phyloP scores from a whole-genome alignment of 2,329 filamentous ascomycete genomes.

The Xylaria sp. region DNA sequence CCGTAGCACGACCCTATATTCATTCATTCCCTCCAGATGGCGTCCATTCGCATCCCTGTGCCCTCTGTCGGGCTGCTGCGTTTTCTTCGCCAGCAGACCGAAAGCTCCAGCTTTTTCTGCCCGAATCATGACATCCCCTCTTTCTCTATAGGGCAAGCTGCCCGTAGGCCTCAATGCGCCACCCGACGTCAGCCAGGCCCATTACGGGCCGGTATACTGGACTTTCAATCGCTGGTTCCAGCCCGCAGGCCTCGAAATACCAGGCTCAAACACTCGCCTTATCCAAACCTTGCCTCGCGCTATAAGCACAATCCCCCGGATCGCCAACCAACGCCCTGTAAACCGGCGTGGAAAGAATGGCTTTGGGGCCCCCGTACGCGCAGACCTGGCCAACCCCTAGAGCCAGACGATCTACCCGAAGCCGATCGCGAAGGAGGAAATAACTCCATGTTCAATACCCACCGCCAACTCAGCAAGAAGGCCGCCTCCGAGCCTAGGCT shows the following conservation, averaged over 20 bases:
- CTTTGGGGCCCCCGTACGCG: constrained; percentile 51
- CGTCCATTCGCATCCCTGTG: constrained; percentile 51
- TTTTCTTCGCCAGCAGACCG: constrained; percentile 74
- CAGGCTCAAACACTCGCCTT: constrained; percentile 21
- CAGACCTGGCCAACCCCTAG: constrained; percentile 50
- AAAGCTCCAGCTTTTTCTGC: constrained; percentile 59
- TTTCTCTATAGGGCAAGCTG: constrained; percentile 11
- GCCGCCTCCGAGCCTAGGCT: constrained; percentile 83
- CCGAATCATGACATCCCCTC: constrained; percentile 41
- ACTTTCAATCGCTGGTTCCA: constrained; percentile 33
- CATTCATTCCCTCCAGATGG: constrained; percentile 46
- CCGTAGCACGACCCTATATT: constrained; percentile 1
- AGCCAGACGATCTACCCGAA: constrained; percentile 63
- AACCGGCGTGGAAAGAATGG: constrained; percentile 54
- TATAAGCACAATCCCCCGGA: constrained; percentile 39
- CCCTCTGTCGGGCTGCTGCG: constrained; percentile 67
- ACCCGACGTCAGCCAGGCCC: constrained; percentile 32
- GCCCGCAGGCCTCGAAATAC: constrained; percentile 18
- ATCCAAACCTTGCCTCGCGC: constrained; percentile 27
- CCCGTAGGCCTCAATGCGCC: constrained; percentile 33
- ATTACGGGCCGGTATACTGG: constrained; percentile 35
- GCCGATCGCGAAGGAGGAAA: constrained; percentile 64
- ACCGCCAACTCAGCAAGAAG: constrained; percentile 73
- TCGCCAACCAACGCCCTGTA: constrained; percentile 34
- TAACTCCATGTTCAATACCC: constrained; percentile 69